Evolutionary conservation across 1,284 basidiomycete species (phyloP).

Genomic region (Sporisorium iseilematis-ciliati): DNA sequence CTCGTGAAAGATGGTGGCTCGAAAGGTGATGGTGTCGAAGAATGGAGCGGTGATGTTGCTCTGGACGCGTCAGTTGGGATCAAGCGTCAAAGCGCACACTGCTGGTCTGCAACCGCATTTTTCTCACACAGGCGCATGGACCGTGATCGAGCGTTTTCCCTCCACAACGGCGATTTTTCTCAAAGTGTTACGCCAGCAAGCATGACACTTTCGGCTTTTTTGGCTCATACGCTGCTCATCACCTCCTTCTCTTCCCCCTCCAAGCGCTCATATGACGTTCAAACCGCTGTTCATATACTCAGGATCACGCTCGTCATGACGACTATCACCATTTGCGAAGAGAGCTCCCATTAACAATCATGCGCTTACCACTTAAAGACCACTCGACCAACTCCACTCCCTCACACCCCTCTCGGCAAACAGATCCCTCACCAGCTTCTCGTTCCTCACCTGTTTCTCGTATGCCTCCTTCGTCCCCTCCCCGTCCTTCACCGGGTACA

Average conservation of each 20-base stretch:
- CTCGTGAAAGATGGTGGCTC: too few relatives aligned
- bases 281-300: too few relatives aligned
- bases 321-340: too few relatives aligned
- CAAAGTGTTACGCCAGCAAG: conserved; percentile 10
- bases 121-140: not conserved
- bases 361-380: conserved; percentile 15
- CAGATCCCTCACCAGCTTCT: conserved; percentile 25
- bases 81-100: conserved; percentile 12
- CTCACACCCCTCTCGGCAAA: conserved; percentile 34
- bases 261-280: not conserved
- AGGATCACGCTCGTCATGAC: too few relatives aligned
- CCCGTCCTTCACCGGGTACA: conserved; percentile 6
- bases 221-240: not conserved
- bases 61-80: conserved; percentile 39
- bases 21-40: conserved; percentile 2
- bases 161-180: conserved; percentile 29
- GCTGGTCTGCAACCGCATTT: conserved; percentile 25
- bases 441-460: conserved; percentile 29
- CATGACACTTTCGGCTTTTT: not conserved
- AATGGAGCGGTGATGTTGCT: not conserved
- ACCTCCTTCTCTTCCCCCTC: not conserved
- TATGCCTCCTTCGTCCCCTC: conserved; percentile 21
- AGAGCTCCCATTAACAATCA: too few relatives aligned
- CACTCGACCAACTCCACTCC: conserved; percentile 54
- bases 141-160: conserved; percentile 37